A percentile compares a stretch with the other conserved stretches of the same genome.
Conservation (phyloP, 208 protist genomes). For the Leishmania tropica region DNA sequence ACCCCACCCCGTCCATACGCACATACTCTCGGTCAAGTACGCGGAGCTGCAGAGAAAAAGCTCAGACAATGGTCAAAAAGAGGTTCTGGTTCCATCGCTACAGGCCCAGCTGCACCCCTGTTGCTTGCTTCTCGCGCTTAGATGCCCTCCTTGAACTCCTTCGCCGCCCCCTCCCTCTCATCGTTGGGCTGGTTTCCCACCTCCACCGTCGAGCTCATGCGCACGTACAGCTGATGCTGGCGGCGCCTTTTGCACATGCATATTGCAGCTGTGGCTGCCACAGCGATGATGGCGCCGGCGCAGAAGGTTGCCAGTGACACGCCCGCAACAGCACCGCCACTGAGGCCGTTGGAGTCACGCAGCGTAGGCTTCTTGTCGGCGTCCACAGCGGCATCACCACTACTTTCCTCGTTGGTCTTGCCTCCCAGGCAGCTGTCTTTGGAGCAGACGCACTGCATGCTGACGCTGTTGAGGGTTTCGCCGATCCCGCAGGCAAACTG, state of each 20-base stretch:
- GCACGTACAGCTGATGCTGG: neutral
- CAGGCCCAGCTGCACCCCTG: neutral
- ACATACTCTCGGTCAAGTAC: neutral
- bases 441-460: constrained; percentile 37
- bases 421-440: constrained; percentile 9
- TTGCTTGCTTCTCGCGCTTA: neutral
- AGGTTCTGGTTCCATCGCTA: neutral
- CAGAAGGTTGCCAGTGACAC: constrained; percentile 36
- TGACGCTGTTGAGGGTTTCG: constrained; percentile 32
- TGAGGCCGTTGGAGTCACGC: constrained; percentile 13
- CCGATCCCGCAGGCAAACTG: constrained; percentile 27
- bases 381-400: neutral
- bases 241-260: constrained; percentile 24
- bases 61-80: neutral
- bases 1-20: neutral
- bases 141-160: neutral
- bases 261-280: constrained; percentile 7
- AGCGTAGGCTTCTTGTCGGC: neutral
- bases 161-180: neutral
- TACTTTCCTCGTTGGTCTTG: neutral
- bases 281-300: constrained; percentile 25
- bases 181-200: neutral
- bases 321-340: constrained; percentile 26
- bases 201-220: neutral
- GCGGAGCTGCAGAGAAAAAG: neutral